A percentile compares a stretch with the other conserved stretches of the same genome.
These are phyloP conservation scores for Diospyros kaki DNA, from an alignment of 148 eudicot species.

Conservation along the genomic window DNA sequence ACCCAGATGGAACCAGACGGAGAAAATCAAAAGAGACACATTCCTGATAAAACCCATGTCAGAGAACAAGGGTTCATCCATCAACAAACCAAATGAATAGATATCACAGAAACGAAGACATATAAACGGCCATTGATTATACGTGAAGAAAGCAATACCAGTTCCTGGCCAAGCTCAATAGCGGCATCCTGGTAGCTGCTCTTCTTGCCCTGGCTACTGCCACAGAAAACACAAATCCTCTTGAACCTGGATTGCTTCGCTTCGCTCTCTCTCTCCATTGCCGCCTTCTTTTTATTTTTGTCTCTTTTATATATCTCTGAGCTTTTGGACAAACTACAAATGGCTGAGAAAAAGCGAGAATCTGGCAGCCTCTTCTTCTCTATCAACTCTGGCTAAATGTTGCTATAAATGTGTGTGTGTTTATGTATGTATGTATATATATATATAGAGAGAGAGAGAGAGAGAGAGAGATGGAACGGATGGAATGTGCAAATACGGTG, in stretches of 20 bases:
- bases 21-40: not conserved
- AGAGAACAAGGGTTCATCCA: not conserved
- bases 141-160: conserved; percentile 42
- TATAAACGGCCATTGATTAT: not conserved
- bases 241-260: conserved; percentile 61
- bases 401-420: too few species aligned
- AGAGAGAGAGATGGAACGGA: too few species aligned
- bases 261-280: conserved; percentile 70
- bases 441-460: too few species aligned
- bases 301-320: not conserved
- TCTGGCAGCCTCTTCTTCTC: too few species aligned
- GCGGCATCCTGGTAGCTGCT: conserved; percentile 97
- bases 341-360: too few species aligned
- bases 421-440: too few species aligned
- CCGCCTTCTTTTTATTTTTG: not conserved
- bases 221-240: conserved; percentile 97
- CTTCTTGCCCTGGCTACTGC: conserved; percentile 97
- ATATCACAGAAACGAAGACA: not conserved
- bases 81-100: not conserved
- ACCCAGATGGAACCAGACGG: conserved; percentile 11
- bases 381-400: too few species aligned
- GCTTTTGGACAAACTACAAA: too few species aligned
- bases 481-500: too few species aligned
- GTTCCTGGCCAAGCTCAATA: conserved; percentile 81
- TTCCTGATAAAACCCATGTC: conserved; percentile 10